Conservation (phyloP, 257 asterid genomes). For the Linaria vulgaris region DNA sequence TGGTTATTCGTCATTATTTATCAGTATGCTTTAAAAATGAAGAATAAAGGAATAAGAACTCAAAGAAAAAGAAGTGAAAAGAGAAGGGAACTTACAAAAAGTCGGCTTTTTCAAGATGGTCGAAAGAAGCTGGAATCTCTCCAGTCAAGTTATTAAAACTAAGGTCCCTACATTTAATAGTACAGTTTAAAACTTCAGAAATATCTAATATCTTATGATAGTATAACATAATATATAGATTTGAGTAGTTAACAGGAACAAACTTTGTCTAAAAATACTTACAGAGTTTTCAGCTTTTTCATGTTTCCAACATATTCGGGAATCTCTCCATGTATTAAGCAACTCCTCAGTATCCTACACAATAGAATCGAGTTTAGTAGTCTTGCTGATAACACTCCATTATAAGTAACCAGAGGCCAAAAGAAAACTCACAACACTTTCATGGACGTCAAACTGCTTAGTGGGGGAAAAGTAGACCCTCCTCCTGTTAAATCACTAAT, state of each 20-base stretch:
- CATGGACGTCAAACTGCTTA: conserved; percentile 48
- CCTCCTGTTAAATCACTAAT: conserved; percentile 73
- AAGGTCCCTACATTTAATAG: conserved; percentile 62
- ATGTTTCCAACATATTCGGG: conserved; percentile 63
- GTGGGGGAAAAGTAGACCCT: conserved; percentile 62
- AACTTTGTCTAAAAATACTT: conserved; percentile 33
- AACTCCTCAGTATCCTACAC: conserved; percentile 59
- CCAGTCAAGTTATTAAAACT: conserved; percentile 78
- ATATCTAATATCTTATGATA: too few species aligned
- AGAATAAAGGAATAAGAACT: neutral
- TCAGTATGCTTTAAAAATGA: conserved; percentile 9
- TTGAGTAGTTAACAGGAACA: neutral
- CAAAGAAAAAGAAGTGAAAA: conserved; percentile 21
- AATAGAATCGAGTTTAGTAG: conserved; percentile 12
- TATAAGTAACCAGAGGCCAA: conserved; percentile 7
- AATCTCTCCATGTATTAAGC: conserved; percentile 62
- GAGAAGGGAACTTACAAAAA: conserved; percentile 61
- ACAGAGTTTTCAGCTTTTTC: conserved; percentile 71
- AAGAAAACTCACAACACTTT: conserved; percentile 63
- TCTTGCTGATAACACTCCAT: conserved; percentile 11
- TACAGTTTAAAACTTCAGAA: neutral
- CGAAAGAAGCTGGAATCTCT: conserved; percentile 58
- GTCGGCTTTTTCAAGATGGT: conserved; percentile 49
- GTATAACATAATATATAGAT: neutral
- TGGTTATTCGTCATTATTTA: conserved; percentile 4